Evolutionary conservation across 805 yeast genomes (phyloP).

Genomic region (Candida methanosorbosa): DNA sequence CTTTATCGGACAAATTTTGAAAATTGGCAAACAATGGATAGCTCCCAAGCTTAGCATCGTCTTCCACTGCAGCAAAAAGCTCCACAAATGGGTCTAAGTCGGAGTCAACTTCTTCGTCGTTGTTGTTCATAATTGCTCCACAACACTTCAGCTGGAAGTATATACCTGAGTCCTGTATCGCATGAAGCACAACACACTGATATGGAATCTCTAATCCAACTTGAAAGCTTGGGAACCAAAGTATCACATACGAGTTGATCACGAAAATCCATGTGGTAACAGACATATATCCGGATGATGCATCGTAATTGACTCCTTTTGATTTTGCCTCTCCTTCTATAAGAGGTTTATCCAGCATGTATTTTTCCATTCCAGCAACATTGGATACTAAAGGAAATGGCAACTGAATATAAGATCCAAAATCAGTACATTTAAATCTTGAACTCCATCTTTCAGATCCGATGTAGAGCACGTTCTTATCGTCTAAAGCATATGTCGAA

Average conservation of each 20-base stretch:
- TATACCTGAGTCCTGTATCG: slow-evolving; percentile 4
- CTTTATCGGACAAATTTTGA: not conserved
- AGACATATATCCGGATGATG: no score
- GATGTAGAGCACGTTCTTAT: slow-evolving; percentile 31
- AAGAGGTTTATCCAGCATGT: no score
- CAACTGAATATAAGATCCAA: no score
- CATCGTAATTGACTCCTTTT: no score
- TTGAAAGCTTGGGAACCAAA: slow-evolving; percentile 4
- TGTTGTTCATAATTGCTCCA: not conserved
- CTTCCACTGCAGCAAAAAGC: not conserved
- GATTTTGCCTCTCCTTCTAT: no score
- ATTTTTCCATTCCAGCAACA: no score
- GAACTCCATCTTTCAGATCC: slow-evolving; percentile 21
- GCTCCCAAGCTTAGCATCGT: not conserved
- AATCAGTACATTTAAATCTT: not conserved
- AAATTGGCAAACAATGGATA: not conserved
- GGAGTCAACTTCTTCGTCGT: not conserved
- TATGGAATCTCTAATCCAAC: slow-evolving; percentile 9
- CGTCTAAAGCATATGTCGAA: slow-evolving; percentile 29
- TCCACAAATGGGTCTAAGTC: slow-evolving; percentile 1
- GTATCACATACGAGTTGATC: slow-evolving; percentile 6
- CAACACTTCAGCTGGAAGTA: slow-evolving; percentile 6
- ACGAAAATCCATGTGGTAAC: slow-evolving; percentile 4
- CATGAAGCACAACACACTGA: slow-evolving; percentile 7
- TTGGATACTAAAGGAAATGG: no score